Evolutionary conservation across 768 basidiomycete species (phyloP).

Genomic region (Trametes gibbosa): DNA sequence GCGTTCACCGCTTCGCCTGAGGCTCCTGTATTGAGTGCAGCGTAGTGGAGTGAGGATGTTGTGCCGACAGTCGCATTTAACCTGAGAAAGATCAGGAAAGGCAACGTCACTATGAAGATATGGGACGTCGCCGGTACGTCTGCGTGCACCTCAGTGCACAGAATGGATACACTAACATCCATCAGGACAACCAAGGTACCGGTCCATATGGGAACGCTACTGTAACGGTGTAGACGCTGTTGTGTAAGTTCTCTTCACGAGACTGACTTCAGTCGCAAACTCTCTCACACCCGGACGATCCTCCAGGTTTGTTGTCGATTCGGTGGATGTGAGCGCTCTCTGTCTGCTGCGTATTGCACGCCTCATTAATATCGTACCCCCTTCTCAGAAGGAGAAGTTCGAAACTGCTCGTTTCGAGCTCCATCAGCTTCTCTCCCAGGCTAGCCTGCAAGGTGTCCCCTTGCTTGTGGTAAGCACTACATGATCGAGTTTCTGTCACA

Average conservation of each 20-base stretch:
- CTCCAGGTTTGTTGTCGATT: conserved; percentile 87
- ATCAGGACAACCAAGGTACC: conserved; percentile 86
- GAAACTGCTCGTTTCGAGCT: conserved; percentile 82
- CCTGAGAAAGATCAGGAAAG: conserved; percentile 82
- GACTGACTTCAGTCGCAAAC: background rate
- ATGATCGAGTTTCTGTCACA: too few species aligned
- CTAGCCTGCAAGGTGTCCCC: conserved; percentile 67
- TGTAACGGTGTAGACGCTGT: conserved; percentile 92
- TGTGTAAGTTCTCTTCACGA: conserved; percentile 51
- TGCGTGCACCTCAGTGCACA: background rate
- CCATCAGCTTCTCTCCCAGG: conserved; percentile 71
- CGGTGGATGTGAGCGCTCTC: conserved; percentile 66
- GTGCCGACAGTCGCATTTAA: conserved; percentile 95
- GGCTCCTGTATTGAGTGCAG: background rate
- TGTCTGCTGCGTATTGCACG: background rate
- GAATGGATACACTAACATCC: conserved; percentile 4
- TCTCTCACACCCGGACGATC: background rate
- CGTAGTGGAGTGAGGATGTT: conserved; percentile 93
- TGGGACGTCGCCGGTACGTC: conserved; percentile 90
- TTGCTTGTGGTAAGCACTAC: conserved; percentile 69
- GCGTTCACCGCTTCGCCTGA: background rate
- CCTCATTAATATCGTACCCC: background rate
- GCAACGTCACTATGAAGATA: conserved; percentile 87
- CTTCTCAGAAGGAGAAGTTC: conserved; percentile 68
- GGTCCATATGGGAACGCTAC: conserved; percentile 95